phyloP scores from a whole-genome alignment of 768 basidiomycete genomes.

The Coprinopsis cinerea region DNA sequence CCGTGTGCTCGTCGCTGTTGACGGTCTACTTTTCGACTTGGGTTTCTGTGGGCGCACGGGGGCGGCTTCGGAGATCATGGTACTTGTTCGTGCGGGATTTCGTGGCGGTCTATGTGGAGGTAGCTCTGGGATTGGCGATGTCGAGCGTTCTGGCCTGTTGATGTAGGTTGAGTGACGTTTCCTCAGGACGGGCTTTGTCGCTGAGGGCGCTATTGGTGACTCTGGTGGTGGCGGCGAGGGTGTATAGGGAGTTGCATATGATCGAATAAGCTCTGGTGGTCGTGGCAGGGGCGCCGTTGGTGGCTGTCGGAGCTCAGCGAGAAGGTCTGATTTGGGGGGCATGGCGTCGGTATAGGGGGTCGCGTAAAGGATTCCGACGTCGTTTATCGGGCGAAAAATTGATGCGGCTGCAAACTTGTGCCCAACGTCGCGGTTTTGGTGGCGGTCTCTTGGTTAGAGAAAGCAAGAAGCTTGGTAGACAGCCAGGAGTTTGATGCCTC shows the following conservation, averaged over 20 bases:
- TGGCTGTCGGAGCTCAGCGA: not conserved
- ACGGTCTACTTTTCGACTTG: constrained; percentile 17
- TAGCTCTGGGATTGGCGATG: constrained; percentile 15
- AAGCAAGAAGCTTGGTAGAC: too few relatives aligned
- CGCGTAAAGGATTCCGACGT: too few relatives aligned
- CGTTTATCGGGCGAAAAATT: too few relatives aligned
- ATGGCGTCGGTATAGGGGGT: not conserved
- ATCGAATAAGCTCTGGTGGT: not conserved
- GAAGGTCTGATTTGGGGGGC: not conserved
- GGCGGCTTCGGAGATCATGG: constrained; percentile 3
- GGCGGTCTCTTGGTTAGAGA: too few relatives aligned
- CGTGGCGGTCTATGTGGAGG: constrained; percentile 27
- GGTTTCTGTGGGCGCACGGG: constrained; percentile 6
- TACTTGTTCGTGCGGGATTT: constrained; percentile 23
- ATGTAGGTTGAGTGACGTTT: constrained; percentile 19
- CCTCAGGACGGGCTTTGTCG: constrained; percentile 2
- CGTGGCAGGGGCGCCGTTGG: not conserved
- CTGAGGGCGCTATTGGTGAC: not conserved
- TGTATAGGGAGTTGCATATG: not conserved
- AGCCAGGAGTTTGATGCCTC: too few relatives aligned
- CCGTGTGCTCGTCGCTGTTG: constrained; percentile 19
- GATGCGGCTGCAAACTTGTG: too few relatives aligned
- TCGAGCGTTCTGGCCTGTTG: constrained; percentile 15
- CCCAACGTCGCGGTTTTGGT: too few relatives aligned
- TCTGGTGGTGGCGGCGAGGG: not conserved